Conservation (phyloP, 768 basidiomycete species). For the Zangia roseola region DNA sequence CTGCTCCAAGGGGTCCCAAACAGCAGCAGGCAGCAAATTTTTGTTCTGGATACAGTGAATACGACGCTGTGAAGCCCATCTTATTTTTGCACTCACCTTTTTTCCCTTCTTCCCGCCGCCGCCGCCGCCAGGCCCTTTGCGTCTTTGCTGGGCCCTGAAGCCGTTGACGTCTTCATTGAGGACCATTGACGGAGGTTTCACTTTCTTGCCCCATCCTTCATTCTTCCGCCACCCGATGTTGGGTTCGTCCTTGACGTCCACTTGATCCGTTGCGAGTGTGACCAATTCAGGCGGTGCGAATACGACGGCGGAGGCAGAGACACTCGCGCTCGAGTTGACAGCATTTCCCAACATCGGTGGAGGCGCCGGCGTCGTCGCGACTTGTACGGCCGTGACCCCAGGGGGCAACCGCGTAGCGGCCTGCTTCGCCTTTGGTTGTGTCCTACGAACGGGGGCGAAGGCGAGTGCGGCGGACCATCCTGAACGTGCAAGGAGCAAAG, state of each 20-base stretch:
- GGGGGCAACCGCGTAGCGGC: constrained; percentile 36
- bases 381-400: constrained; percentile 53
- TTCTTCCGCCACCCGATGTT: constrained; percentile 38
- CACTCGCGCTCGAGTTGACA: constrained; percentile 25
- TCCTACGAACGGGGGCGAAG: constrained; percentile 79
- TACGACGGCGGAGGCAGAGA: constrained; percentile 63
- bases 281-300: constrained; percentile 68
- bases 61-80: not conserved
- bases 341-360: constrained; percentile 32
- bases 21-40: constrained; percentile 45
- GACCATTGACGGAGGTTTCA: constrained; percentile 88
- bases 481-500: constrained; percentile 25
- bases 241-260: constrained; percentile 27
- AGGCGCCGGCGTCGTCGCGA: constrained; percentile 38
- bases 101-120: constrained; percentile 48
- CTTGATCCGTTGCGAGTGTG: constrained; percentile 23
- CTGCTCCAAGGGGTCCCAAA: constrained; percentile 77
- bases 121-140: constrained; percentile 46
- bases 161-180: constrained; percentile 89
- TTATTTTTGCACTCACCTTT: constrained; percentile 46
- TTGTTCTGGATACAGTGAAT: constrained; percentile 49
- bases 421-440: constrained; percentile 57
- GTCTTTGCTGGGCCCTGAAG: constrained; percentile 61
- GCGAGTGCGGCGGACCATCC: constrained; percentile 90
- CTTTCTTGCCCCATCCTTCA: constrained; percentile 83